These are phyloP conservation scores for Pezicula neosporulosa DNA, from an alignment of 2,329 filamentous ascomycete genomes.

Conservation along the genomic window DNA sequence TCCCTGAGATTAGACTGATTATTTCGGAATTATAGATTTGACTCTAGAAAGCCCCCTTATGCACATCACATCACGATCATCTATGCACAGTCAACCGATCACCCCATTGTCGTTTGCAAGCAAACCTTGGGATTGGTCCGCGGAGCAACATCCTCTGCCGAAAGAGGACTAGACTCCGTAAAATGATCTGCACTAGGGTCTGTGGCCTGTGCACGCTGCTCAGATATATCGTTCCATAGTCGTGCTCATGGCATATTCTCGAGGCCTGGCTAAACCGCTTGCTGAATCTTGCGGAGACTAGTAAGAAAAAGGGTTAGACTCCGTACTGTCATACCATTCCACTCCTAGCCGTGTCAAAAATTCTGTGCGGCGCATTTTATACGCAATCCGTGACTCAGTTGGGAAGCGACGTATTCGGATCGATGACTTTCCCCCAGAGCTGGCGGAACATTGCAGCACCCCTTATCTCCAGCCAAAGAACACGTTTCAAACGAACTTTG, in stretches of 20 bases:
- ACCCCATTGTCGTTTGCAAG: not conserved
- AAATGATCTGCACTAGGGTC: conserved; percentile 5
- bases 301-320: conserved; percentile 9
- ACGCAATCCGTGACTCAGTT: not conserved
- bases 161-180: conserved; percentile 19
- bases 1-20: no score
- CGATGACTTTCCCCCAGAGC: conserved; percentile 25
- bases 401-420: not conserved
- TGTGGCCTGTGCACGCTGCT: not conserved
- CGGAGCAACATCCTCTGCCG: not conserved
- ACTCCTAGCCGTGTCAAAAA: no score
- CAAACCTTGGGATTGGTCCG: not conserved
- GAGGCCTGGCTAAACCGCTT: no score
- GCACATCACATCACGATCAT: no score
- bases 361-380: not conserved
- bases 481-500: conserved; percentile 12
- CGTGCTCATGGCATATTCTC: no score
- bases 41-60: no score
- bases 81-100: not conserved
- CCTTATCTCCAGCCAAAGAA: conserved; percentile 28
- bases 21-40: no score
- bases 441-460: conserved; percentile 21
- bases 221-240: not conserved
- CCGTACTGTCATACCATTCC: not conserved
- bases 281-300: not conserved